Evolutionary conservation across 2,329 filamentous ascomycete species (phyloP).

Genomic region (Aspergillus proliferans): DNA sequence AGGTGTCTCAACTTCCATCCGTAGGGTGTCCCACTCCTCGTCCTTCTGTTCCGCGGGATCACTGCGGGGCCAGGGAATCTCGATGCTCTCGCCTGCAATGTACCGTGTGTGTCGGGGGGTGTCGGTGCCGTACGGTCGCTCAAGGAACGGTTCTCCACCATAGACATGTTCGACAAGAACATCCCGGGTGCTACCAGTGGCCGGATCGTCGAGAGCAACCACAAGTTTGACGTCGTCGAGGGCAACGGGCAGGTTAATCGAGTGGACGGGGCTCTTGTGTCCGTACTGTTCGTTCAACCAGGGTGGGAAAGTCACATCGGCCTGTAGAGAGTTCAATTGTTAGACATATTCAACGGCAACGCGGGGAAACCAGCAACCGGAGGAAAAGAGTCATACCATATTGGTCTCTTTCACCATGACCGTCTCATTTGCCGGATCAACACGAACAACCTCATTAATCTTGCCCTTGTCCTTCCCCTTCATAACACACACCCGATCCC

Average conservation of each 20-base stretch:
- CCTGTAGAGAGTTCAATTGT: conserved; percentile 19
- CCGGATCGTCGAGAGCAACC: conserved; percentile 62
- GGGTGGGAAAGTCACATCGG: conserved; percentile 37
- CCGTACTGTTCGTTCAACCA: conserved; percentile 32
- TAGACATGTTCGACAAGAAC: conserved; percentile 69
- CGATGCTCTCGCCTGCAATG: conserved; percentile 64
- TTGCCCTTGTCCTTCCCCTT: conserved; percentile 74
- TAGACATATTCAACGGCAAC: not conserved
- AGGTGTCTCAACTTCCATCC: conserved; percentile 65
- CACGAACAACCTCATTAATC: conserved; percentile 63
- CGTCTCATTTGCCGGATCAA: conserved; percentile 52
- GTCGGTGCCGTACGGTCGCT: conserved; percentile 44
- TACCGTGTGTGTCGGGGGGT: conserved; percentile 42
- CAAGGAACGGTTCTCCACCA: conserved; percentile 45
- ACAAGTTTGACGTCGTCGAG: conserved; percentile 75
- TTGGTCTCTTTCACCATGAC: conserved; percentile 59
- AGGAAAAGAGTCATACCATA: conserved; percentile 44
- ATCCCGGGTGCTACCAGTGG: conserved; percentile 62
- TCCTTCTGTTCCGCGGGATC: conserved; percentile 48
- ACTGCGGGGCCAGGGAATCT: conserved; percentile 69
- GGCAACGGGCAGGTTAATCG: conserved; percentile 54
- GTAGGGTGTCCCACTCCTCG: conserved; percentile 63
- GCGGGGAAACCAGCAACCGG: not conserved
- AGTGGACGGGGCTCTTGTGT: conserved; percentile 38
- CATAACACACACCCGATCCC: conserved; percentile 77